Evolutionary conservation across 192 early-diverging fungal genomes (phyloP), one percentile per base, ranked within the genome.

Genomic region (Kickxella alabastrina): DNA sequence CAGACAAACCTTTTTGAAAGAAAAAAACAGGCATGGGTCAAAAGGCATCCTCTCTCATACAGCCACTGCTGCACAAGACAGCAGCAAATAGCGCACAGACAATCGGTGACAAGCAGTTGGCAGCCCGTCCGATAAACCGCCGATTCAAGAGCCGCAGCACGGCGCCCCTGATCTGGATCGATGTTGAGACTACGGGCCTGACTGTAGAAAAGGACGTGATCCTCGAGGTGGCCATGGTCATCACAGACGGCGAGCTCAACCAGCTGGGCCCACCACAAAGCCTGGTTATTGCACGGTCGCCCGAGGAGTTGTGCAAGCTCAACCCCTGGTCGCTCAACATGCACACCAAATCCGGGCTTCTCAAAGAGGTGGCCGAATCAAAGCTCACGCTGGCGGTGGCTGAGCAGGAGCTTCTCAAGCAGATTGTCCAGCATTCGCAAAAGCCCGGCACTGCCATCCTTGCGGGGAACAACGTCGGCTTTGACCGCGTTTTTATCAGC

Each of bases 401-500:
- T 1, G 83, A 92, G 54, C 18, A 42, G 3, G 63, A 75, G 39
- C 78, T 95, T 15, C 50, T 95, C 4, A 64, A 68, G 6, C 93
- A 91, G 42, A 55, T 95, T 17, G 59, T 80, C 31, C 10, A 70
- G 38, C 78, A 89, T 54, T 79, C 90, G 47, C 84, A 86, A 10
- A 51, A 73, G 1, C 34, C 64, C 2, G 48, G 81, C 12, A 50
- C 57, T 9, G 91, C 80, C 0, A 78, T 87, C 9, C 65, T 97
- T 8, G 92, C 90, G 0, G 93, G 93, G n/a, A 97, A 90, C 73
- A 86, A 87, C 29, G 87, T 95, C 7, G 90, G 92, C 48, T 84
- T 84, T 14, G 93, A 96, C 49, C 85, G 88, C 26, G 73, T 62
- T 42, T 96, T 93, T 44, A 54, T 96, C 44, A 71, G 80, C 26